Conservation (phyloP, 352 stramenopile species). For the Phytophthora pisi region DNA sequence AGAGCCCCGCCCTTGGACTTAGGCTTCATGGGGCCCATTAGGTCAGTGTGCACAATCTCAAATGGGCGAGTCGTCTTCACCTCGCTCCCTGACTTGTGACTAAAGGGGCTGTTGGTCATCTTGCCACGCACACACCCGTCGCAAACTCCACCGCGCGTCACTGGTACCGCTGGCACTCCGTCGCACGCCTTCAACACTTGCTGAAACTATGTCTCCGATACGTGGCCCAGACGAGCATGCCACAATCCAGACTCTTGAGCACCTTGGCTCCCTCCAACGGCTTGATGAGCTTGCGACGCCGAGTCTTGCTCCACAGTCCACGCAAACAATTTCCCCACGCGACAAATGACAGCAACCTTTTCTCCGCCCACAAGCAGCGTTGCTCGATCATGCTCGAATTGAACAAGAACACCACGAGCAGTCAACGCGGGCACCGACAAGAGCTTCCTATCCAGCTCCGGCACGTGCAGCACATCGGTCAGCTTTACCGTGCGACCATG, state of each 20-base stretch:
- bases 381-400: not conserved
- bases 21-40: constrained; percentile 8
- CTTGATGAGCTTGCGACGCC: no score
- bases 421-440: not conserved
- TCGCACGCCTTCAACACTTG: no score
- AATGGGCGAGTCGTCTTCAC: constrained; percentile 7
- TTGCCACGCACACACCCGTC: not conserved
- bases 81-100: not conserved
- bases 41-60: constrained; percentile 18
- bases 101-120: not conserved
- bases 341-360: no score
- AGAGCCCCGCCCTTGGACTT: constrained; percentile 9
- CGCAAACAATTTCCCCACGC: no score
- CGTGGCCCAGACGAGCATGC: no score
- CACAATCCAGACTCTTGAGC: no score
- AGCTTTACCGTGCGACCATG: constrained; percentile 10
- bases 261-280: no score
- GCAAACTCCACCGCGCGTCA: no score
- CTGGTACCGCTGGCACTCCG: no score
- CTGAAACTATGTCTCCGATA: no score
- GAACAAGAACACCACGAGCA: not conserved
- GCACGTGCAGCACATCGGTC: not conserved
- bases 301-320: no score
- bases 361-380: no score
- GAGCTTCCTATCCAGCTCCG: not conserved